Conservation (phyloP, 306 rosid species). For the Biancaea sappan region DNA sequence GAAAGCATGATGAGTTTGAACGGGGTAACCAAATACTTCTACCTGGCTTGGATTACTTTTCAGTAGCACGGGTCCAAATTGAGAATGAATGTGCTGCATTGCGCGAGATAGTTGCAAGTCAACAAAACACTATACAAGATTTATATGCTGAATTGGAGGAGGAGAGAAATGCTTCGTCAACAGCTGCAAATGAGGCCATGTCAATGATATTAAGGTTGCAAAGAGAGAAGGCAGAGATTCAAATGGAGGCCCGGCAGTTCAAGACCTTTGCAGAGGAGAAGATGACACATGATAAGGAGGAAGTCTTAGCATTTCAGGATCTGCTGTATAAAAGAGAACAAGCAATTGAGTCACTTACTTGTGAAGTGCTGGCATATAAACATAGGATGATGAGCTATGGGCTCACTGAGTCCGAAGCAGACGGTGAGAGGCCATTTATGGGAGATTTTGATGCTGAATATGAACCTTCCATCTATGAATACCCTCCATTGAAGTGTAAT, state of each 20-base stretch:
- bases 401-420: conserved; percentile 71
- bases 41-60: conserved; percentile 45
- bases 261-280: conserved; percentile 90
- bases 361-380: conserved; percentile 92
- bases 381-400: conserved; percentile 96
- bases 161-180: conserved; percentile 91
- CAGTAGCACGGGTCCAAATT: conserved; percentile 62
- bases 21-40: conserved; percentile 43
- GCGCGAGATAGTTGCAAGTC: conserved; percentile 78
- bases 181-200: conserved; percentile 99
- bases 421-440: conserved; percentile 41
- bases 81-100: conserved; percentile 80
- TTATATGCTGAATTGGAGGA: conserved; percentile 84
- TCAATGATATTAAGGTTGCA: conserved; percentile 96
- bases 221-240: conserved; percentile 97
- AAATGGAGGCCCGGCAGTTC: conserved; percentile 96
- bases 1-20: conserved; percentile 77
- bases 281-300: conserved; percentile 88
- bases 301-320: conserved; percentile 75
- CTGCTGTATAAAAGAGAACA: conserved; percentile 92
- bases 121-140: conserved; percentile 72
- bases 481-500: conserved; percentile 88
- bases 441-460: conserved; percentile 52
- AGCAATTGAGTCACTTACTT: conserved; percentile 78
- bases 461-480: conserved; percentile 66